Conservation (phyloP, 345 rosid species). For the Geranium brycei region DNA sequence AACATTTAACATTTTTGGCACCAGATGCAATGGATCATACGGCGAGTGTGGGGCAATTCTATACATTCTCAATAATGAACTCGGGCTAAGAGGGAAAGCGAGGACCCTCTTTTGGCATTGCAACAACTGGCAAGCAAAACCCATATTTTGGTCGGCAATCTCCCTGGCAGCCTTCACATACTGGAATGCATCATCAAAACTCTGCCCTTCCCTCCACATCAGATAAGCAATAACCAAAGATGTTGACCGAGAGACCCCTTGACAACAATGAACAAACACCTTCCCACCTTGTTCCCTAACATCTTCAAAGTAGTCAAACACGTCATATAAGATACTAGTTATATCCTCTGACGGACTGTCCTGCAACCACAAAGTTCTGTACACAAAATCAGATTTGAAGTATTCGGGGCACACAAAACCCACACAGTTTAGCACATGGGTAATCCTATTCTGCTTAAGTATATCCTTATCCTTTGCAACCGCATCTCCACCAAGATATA, state of each 20-base stretch:
- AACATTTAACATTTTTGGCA: constrained; percentile 81
- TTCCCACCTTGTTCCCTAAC: constrained; percentile 85
- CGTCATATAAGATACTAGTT: constrained; percentile 92
- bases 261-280: constrained; percentile 95
- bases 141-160: constrained; percentile 99
- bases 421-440: constrained; percentile 88
- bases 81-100: constrained; percentile 94
- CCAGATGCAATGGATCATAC: constrained; percentile 96
- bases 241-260: constrained; percentile 96
- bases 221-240: constrained; percentile 94
- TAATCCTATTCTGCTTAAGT: constrained; percentile 69
- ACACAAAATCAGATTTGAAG: constrained; percentile 74
- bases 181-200: constrained; percentile 96
- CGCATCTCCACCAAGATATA: constrained; percentile 94
- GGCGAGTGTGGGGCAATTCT: constrained; percentile 92
- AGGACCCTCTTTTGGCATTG: constrained; percentile 98
- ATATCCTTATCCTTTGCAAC: constrained; percentile 82
- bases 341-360: constrained; percentile 98
- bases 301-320: constrained; percentile 97
- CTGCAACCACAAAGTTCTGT: constrained; percentile 94
- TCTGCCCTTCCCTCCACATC: constrained; percentile 99
- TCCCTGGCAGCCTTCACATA: constrained; percentile 93
- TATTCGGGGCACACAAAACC: constrained; percentile 98
- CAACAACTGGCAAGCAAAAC: constrained; percentile 93
- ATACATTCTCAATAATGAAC: constrained; percentile 83